Evolutionary conservation across 2,329 filamentous ascomycete genomes (phyloP), one percentile per base, ranked within the genome.

Genomic region (Exophiala lecanii-corni): DNA sequence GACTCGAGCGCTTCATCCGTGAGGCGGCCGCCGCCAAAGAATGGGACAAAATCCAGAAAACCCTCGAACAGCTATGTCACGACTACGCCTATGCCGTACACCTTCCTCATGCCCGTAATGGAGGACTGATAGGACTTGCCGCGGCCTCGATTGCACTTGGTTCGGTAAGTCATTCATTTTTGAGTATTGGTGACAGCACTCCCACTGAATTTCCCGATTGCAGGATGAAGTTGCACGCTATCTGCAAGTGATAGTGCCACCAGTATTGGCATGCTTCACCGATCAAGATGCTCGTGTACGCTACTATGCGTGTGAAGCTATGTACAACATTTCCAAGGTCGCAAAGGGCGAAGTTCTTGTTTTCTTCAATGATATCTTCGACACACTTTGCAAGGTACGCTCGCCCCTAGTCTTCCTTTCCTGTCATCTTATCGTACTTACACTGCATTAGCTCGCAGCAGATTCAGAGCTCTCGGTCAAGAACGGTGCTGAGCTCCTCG

Each of bases 241-340:
- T 63, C 76, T 98, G 38, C 83, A 89, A 61, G 84, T 89, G 57
- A 97, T 98, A 56, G 91, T 98, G 0, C 91, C 91, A 34, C 94
- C 94, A 2, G 92, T 98, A 4, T 76, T 98, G 34, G 92, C 92
- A 39, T 98, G 94, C 72, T 98, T 98, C 67, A 87, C 86, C 45
- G 94, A 98, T 57, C 92, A 97, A 71, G 92, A 98, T 83, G 89
- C 92, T 19, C 80, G 92, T 45, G 92, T 97, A 21, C 80, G 92
- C 53, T 98, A 98, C 66, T 98, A 98, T 68, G 92, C 92, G 17
- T 98, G 92, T 68, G 92, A 98, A 71, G 94, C 89, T 65, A 98
- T 98, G 92, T 98, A 98, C 70, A 98, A 98, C 67, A 98, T 98
- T 61, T 89, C 92, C 60, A 98, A 98, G 69, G 92, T 98, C 36